Conservation (phyloP, 805 yeast genomes). For the Saturnispora kantuleensis region DNA sequence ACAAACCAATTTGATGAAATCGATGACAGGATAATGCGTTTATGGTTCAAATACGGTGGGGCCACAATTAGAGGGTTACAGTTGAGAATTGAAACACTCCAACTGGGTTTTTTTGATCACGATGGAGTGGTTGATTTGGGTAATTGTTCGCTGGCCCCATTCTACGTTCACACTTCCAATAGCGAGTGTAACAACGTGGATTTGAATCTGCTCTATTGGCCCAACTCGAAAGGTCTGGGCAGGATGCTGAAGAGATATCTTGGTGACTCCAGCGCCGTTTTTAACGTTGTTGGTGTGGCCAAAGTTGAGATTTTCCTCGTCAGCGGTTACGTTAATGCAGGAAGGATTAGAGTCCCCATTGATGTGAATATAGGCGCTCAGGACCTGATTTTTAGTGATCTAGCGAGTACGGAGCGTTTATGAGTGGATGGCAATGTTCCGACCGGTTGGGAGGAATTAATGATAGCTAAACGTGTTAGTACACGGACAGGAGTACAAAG, state of each 20-base stretch:
- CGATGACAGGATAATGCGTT: conserved; percentile 18
- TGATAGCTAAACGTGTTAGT: too few species aligned
- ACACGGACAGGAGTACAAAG: too few species aligned
- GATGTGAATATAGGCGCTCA: conserved; percentile 16
- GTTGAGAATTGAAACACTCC: conserved; percentile 24
- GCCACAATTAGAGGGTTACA: conserved; percentile 20
- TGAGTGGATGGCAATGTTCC: too few species aligned
- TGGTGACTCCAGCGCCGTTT: conserved; percentile 22
- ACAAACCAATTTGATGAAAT: conserved; percentile 26
- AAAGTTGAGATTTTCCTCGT: conserved; percentile 23
- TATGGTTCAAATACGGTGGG: conserved; percentile 27
- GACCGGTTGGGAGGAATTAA: too few species aligned
- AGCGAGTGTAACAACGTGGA: conserved; percentile 19
- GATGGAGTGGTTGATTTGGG: conserved; percentile 22
- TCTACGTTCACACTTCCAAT: conserved; percentile 26
- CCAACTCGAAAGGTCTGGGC: conserved; percentile 26
- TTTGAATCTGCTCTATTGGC: conserved; percentile 24
- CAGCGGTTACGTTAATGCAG: conserved; percentile 27
- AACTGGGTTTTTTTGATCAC: conserved; percentile 19
- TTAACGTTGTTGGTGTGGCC: conserved; percentile 29
- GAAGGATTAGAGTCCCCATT: conserved; percentile 24
- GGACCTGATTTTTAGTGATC: too few species aligned
- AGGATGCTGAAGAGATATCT: conserved; percentile 26
- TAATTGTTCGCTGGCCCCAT: conserved; percentile 24
- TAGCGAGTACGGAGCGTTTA: too few species aligned